Conservation (phyloP, 2,329 filamentous ascomycete species). For the Aureobasidium sp. region DNA sequence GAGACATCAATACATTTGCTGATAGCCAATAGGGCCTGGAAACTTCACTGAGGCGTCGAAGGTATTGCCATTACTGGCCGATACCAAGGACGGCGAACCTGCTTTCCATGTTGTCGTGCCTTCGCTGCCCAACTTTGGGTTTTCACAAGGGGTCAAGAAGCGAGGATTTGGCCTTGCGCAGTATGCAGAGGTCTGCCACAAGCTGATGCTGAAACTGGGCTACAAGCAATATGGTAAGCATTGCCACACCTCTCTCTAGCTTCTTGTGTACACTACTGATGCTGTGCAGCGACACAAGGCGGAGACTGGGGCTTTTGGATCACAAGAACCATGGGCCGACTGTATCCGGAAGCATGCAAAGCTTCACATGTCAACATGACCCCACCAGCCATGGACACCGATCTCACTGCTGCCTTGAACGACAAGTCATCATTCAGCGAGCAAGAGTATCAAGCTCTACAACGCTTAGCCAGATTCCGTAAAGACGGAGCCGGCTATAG, state of each 20-base stretch:
- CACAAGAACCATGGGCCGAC: slow-evolving; percentile 53
- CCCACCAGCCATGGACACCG: slow-evolving; percentile 43
- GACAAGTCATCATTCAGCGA: slow-evolving; percentile 49
- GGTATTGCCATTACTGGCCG: slow-evolving; percentile 50
- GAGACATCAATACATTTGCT: not conserved
- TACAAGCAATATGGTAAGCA: slow-evolving; percentile 51
- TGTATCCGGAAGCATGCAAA: slow-evolving; percentile 52
- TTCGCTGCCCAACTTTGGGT: slow-evolving; percentile 51
- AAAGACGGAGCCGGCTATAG: slow-evolving; percentile 54
- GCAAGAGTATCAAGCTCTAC: slow-evolving; percentile 46
- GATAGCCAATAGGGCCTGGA: slow-evolving; percentile 52
- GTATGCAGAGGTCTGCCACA: slow-evolving; percentile 59
- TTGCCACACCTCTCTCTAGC: too few relatives aligned
- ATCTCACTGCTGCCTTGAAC: slow-evolving; percentile 49
- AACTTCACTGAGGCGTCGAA: slow-evolving; percentile 61
- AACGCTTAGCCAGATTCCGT: slow-evolving; percentile 51
- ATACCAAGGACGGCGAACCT: slow-evolving; percentile 46
- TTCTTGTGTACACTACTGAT: not conserved
- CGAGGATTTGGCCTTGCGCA: slow-evolving; percentile 53
- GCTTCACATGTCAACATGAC: slow-evolving; percentile 59
- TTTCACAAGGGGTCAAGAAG: slow-evolving; percentile 42
- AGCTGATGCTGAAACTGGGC: slow-evolving; percentile 61
- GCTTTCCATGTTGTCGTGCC: slow-evolving; percentile 45
- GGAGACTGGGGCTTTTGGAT: slow-evolving; percentile 67
- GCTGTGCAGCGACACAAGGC: slow-evolving; percentile 43